Conservation (phyloP, 495 filamentous ascomycete species). For the Usnea hakonensis region DNA sequence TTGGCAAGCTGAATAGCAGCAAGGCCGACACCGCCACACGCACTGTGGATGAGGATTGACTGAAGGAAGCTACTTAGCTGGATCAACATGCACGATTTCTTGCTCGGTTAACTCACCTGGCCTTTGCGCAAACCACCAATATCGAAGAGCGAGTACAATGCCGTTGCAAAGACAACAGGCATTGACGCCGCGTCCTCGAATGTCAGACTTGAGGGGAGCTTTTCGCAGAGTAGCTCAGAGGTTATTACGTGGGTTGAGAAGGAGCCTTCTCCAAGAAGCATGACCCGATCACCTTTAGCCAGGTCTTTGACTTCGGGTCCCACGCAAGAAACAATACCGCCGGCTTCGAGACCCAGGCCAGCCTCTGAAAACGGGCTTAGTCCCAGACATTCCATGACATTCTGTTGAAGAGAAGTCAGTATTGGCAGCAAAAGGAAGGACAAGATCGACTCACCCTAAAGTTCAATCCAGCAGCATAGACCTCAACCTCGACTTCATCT, state of each 20-base stretch:
- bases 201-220: too few species aligned
- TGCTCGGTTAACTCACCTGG: not conserved
- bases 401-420: too few species aligned
- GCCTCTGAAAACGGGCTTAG: too few species aligned
- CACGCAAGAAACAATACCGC: constrained; percentile 22
- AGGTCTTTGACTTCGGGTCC: not conserved
- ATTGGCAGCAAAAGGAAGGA: not conserved
- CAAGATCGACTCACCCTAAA: not conserved
- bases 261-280: too few species aligned
- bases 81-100: too few species aligned
- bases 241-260: too few species aligned
- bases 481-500: not conserved
- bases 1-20: constrained; percentile 18
- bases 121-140: constrained; percentile 10
- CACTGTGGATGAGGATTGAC: constrained; percentile 35
- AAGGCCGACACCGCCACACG: constrained; percentile 29
- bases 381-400: too few species aligned
- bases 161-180: constrained; percentile 25
- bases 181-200: constrained; percentile 32
- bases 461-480: not conserved
- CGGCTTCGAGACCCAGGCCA: constrained; percentile 1
- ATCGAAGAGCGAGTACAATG: constrained; percentile 24
- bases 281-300: constrained; percentile 16
- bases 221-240: too few species aligned
- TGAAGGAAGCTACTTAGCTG: constrained; percentile 14